phyloP scores from a whole-genome alignment of 1,139 yeast genomes.

The Debaryomyces robertsiae region DNA sequence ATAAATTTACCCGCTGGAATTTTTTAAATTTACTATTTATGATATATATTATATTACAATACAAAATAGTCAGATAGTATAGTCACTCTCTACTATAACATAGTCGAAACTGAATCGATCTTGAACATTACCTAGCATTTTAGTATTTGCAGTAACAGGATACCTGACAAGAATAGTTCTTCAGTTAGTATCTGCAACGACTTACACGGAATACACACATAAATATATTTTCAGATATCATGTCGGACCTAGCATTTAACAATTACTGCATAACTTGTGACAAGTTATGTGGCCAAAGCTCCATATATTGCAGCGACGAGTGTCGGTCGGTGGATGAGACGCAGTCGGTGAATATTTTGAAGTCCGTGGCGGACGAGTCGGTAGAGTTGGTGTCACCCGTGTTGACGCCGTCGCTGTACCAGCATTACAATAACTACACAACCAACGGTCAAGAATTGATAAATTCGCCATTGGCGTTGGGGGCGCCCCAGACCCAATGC shows the following conservation, averaged over 20 bases:
- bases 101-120: not conserved
- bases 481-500: conserved; percentile 11
- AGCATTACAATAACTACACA: conserved; percentile 24
- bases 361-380: conserved; percentile 10
- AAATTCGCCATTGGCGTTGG: conserved; percentile 24
- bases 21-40: not conserved
- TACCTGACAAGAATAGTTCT: not conserved
- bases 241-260: conserved; percentile 52
- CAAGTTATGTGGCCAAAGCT: conserved; percentile 52
- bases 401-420: conserved; percentile 38
- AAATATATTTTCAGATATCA: not conserved
- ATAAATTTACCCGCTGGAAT: conserved; percentile 4
- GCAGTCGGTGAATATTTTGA: conserved; percentile 15
- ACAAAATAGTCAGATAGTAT: not conserved
- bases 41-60: not conserved
- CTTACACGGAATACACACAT: too few relatives aligned
- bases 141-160: not conserved
- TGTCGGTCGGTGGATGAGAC: conserved; percentile 53
- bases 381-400: conserved; percentile 36
- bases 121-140: not conserved
- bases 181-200: too few relatives aligned
- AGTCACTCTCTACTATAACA: not conserved
- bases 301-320: conserved; percentile 61
- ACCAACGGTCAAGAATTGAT: conserved; percentile 19
- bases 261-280: conserved; percentile 71